Evolutionary conservation across 345 rosid species (phyloP).

Genomic region (Pistacia atlantica): DNA sequence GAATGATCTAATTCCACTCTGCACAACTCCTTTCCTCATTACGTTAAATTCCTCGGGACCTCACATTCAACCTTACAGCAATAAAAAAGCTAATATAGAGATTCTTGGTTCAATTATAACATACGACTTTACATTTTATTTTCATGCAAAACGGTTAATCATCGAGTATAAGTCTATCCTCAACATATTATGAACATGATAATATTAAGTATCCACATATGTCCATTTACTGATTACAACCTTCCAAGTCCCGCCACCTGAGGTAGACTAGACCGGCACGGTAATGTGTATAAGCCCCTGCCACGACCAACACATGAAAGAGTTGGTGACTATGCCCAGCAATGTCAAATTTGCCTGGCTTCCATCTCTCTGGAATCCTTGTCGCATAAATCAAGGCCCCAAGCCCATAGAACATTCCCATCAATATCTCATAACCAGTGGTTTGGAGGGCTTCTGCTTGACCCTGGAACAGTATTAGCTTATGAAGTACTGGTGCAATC

Average conservation of each 20-base stretch:
- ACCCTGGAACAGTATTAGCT: slow-evolving; percentile 24
- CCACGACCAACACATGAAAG: slow-evolving; percentile 29
- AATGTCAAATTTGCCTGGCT: slow-evolving; percentile 33
- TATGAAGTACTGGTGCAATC: slow-evolving; percentile 26
- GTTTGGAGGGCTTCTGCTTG: slow-evolving; percentile 26
- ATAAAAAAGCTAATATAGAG: background rate
- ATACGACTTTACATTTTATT: background rate
- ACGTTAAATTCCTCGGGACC: background rate
- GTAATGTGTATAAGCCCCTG: slow-evolving; percentile 30
- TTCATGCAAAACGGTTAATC: background rate
- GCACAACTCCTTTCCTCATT: background rate
- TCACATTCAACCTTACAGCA: slow-evolving; percentile 4
- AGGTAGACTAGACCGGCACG: slow-evolving; percentile 26
- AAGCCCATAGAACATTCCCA: slow-evolving; percentile 28
- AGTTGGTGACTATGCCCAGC: slow-evolving; percentile 39
- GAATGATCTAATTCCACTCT: background rate
- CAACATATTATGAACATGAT: background rate
- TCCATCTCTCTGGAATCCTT: slow-evolving; percentile 28
- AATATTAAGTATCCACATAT: background rate
- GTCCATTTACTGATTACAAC: slow-evolving; percentile 4
- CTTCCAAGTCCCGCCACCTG: slow-evolving; percentile 28
- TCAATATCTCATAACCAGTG: slow-evolving; percentile 26
- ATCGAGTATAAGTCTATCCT: background rate
- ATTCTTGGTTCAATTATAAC: slow-evolving; percentile 3
- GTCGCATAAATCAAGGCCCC: slow-evolving; percentile 27